phyloP scores from a whole-genome alignment of 345 rosid species.

The Citropsis articulata region DNA sequence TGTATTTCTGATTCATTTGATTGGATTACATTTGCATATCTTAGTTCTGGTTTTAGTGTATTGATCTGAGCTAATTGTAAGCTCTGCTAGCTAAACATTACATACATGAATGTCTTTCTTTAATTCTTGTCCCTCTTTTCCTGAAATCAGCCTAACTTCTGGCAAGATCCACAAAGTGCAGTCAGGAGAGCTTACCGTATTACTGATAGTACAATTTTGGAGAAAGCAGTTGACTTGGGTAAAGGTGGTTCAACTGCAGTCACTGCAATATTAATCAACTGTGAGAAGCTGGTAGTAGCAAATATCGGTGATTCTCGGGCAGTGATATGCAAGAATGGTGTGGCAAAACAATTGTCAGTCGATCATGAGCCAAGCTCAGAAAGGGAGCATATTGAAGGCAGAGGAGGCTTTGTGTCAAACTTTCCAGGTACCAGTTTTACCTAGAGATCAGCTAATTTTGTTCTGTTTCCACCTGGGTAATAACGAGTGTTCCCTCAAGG shows the following conservation, averaged over 20 bases:
- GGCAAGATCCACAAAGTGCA: constrained; percentile 71
- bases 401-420: constrained; percentile 88
- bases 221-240: constrained; percentile 68
- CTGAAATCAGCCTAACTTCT: constrained; percentile 60
- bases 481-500: background rate
- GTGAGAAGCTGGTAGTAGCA: constrained; percentile 75
- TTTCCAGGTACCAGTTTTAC: constrained; percentile 61
- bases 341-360: constrained; percentile 70
- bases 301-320: constrained; percentile 97
- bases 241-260: constrained; percentile 96
- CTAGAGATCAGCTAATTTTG: background rate
- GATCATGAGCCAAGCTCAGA: constrained; percentile 88
- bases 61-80: background rate
- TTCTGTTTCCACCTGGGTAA: background rate
- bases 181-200: constrained; percentile 64
- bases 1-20: background rate
- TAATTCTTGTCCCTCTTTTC: background rate
- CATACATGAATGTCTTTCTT: background rate
- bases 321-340: constrained; percentile 63
- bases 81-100: background rate
- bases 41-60: background rate
- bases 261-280: constrained; percentile 74
- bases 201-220: constrained; percentile 63
- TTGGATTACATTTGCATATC: background rate
- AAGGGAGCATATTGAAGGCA: constrained; percentile 59